Evolutionary conservation across 2,329 filamentous ascomycete species (phyloP).

Genomic region (Trichophyton verrucosum): DNA sequence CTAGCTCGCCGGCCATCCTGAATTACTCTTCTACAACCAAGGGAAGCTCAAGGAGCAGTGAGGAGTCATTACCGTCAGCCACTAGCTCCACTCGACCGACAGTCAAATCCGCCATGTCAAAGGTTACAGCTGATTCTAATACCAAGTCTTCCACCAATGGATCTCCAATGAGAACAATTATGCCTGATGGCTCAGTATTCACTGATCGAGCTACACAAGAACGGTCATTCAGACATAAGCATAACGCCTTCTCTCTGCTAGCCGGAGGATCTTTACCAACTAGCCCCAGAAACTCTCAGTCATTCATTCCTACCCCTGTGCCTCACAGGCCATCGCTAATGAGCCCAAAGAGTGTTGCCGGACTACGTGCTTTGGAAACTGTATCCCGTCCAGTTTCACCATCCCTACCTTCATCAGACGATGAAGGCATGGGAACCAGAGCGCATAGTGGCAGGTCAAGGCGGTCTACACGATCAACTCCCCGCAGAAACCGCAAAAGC

Average conservation of each 20-base stretch:
- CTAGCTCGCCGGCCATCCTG: not conserved
- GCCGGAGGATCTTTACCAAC: constrained; percentile 1
- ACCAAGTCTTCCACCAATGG: not conserved
- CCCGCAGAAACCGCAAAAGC: not conserved
- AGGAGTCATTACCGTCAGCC: not conserved
- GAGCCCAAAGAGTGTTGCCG: constrained; percentile 3
- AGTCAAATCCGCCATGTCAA: not conserved
- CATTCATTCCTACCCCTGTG: not conserved
- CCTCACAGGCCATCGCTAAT: constrained; percentile 1
- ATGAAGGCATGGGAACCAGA: constrained; percentile 22
- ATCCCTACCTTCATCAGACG: constrained; percentile 30
- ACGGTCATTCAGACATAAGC: not conserved
- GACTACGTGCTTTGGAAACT: not conserved
- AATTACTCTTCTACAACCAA: not conserved
- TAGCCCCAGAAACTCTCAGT: constrained; percentile 1
- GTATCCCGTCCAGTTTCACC: constrained; percentile 20
- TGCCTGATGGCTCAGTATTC: not conserved
- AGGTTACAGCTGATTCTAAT: not conserved
- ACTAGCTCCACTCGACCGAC: not conserved
- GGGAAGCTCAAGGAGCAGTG: not conserved
- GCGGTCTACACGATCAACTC: constrained; percentile 2
- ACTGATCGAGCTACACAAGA: not conserved
- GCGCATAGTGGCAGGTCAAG: constrained; percentile 2
- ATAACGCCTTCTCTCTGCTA: not conserved
- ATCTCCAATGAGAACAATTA: not conserved